Conservation (phyloP, 352 stramenopile species). For the Phytopythium sindhum region DNA sequence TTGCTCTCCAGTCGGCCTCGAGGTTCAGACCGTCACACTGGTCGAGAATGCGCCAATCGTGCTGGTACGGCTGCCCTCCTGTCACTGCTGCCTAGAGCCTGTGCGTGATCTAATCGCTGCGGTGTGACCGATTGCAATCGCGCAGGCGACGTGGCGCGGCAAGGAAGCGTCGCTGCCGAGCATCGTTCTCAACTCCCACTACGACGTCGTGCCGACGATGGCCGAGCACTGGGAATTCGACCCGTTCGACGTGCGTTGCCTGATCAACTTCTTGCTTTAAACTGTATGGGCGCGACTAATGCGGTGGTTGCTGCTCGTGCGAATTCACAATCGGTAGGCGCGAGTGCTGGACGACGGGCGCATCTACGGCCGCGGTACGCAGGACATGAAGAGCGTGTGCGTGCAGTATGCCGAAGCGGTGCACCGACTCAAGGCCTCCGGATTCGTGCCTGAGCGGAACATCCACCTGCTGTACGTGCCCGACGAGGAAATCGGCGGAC, state of each 20-base stretch:
- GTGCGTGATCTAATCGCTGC: background rate
- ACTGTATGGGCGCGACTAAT: background rate
- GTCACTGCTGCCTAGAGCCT: background rate
- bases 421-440: conserved; percentile 49
- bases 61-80: conserved; percentile 37
- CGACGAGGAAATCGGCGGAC: conserved; percentile 92
- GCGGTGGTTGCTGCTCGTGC: background rate
- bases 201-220: conserved; percentile 95
- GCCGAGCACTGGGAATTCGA: conserved; percentile 86
- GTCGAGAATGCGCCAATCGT: conserved; percentile 87
- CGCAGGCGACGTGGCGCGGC: conserved; percentile 77
- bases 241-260: conserved; percentile 77
- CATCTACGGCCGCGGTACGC: conserved; percentile 92
- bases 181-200: conserved; percentile 95
- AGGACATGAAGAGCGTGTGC: conserved; percentile 97
- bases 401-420: conserved; percentile 95
- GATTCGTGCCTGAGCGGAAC: conserved; percentile 79
- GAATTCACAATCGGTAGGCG: conserved; percentile 19
- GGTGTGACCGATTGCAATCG: background rate
- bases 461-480: conserved; percentile 93
- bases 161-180: conserved; percentile 77
- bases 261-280: too few species aligned
- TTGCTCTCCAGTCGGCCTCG: conserved; percentile 27
- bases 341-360: conserved; percentile 85
- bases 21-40: conserved; percentile 51